Conservation (phyloP, 2,329 filamentous ascomycete species). For the Pestalotiopsis sp. region DNA sequence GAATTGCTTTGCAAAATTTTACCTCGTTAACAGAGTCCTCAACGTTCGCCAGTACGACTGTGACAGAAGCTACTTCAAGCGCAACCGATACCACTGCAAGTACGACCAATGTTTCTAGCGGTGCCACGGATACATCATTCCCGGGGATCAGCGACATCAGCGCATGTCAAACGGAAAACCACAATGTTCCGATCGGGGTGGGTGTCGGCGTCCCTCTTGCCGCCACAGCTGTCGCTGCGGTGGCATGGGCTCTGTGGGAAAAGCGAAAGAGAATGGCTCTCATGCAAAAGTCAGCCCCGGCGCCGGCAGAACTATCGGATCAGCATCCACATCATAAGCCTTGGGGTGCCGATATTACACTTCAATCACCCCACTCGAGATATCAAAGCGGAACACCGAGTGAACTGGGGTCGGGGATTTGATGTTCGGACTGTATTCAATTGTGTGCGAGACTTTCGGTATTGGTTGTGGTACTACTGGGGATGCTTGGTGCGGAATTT, state of each 20-base stretch:
- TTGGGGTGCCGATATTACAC: neutral
- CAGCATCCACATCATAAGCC: neutral
- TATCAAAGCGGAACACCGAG: neutral
- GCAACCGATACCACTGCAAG: neutral
- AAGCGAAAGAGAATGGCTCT: neutral
- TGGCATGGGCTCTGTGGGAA: neutral
- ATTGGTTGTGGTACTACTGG: too few relatives aligned
- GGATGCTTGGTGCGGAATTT: too few relatives aligned
- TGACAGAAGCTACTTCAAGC: neutral
- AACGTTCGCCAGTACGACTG: neutral
- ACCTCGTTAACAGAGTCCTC: neutral
- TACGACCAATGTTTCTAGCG: neutral
- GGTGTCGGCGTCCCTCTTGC: neutral
- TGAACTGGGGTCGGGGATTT: neutral
- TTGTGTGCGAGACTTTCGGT: too few relatives aligned
- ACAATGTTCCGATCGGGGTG: neutral
- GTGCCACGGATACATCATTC: neutral
- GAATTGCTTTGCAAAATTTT: neutral
- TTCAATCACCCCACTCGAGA: neutral
- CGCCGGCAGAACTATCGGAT: neutral
- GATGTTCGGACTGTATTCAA: too few relatives aligned
- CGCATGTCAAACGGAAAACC: neutral
- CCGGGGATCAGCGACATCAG: neutral
- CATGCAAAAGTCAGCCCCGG: neutral
- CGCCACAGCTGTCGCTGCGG: neutral